A percentile compares a stretch with the other conserved stretches of the same genome.
phyloP scores from a whole-genome alignment of 495 filamentous ascomycete species.

The Xylaria sp. region DNA sequence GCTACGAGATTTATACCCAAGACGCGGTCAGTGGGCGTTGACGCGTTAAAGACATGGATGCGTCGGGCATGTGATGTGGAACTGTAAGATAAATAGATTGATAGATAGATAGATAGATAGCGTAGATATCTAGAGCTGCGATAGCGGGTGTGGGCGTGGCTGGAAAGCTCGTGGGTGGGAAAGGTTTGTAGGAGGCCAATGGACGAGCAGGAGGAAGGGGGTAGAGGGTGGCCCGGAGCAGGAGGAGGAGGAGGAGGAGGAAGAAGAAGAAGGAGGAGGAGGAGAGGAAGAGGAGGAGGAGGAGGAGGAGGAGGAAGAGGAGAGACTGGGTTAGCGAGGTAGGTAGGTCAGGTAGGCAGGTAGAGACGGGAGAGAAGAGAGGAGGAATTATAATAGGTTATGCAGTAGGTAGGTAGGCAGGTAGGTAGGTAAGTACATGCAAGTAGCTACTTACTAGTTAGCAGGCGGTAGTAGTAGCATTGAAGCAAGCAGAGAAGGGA shows the following conservation, averaged over 20 bases:
- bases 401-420: constrained; percentile 2
- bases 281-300: constrained; percentile 9
- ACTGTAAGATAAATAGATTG: too few species aligned
- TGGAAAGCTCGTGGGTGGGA: not conserved
- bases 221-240: constrained; percentile 3
- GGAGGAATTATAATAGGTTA: constrained; percentile 6
- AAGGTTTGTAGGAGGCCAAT: constrained; percentile 29
- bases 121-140: not conserved
- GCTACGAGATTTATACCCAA: constrained; percentile 26
- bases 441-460: too few species aligned
- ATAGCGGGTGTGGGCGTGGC: not conserved
- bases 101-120: too few species aligned
- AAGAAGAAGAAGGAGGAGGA: not conserved
- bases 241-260: not conserved
- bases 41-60: constrained; percentile 28
- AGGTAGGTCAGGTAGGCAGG: not conserved
- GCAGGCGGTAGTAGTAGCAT: too few species aligned
- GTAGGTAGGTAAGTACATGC: too few species aligned
- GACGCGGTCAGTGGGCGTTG: constrained; percentile 26
- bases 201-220: not conserved
- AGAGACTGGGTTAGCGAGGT: not conserved
- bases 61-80: constrained; percentile 12
- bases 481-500: too few species aligned
- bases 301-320: not conserved
- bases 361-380: not conserved